These are phyloP conservation scores for Chalciporus sp. DNA, from an alignment of 1,284 basidiomycete genomes.

Conservation along the genomic window DNA sequence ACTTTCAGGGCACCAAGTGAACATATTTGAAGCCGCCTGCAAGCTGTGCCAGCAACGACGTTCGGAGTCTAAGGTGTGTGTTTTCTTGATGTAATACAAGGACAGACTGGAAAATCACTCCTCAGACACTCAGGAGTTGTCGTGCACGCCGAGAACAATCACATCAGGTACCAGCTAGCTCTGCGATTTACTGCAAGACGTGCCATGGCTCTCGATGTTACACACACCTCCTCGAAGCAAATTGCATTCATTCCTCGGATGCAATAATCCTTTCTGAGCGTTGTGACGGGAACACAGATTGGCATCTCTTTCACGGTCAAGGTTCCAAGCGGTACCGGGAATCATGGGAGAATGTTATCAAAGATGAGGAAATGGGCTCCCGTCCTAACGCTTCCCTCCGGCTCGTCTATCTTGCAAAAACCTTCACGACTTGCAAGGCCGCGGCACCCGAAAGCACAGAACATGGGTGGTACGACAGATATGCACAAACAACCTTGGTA, in stretches of 20 bases:
- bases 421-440: slow-evolving; percentile 47
- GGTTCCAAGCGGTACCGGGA: slow-evolving; percentile 31
- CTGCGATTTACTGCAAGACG: slow-evolving; percentile 44
- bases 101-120: slow-evolving; percentile 1
- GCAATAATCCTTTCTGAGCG: slow-evolving; percentile 41
- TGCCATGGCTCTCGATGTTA: slow-evolving; percentile 59
- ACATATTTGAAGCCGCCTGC: slow-evolving; percentile 40
- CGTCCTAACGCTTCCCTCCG: slow-evolving; percentile 37
- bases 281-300: slow-evolving; percentile 38
- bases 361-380: slow-evolving; percentile 39
- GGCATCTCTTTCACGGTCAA: slow-evolving; percentile 49
- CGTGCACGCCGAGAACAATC: slow-evolving; percentile 17
- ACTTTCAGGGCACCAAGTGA: slow-evolving; percentile 20
- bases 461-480: slow-evolving; percentile 57
- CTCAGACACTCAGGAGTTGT: slow-evolving; percentile 24
- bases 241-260: slow-evolving; percentile 53
- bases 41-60: slow-evolving; percentile 26
- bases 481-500: slow-evolving; percentile 18
- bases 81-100: not conserved
- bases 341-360: slow-evolving; percentile 21
- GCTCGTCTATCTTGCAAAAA: slow-evolving; percentile 41
- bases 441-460: slow-evolving; percentile 37
- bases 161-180: slow-evolving; percentile 23
- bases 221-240: slow-evolving; percentile 46
- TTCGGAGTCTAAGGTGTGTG: slow-evolving; percentile 18